Conservation (phyloP, 2,329 filamentous ascomycete genomes). For the Diaporthe vexans region DNA sequence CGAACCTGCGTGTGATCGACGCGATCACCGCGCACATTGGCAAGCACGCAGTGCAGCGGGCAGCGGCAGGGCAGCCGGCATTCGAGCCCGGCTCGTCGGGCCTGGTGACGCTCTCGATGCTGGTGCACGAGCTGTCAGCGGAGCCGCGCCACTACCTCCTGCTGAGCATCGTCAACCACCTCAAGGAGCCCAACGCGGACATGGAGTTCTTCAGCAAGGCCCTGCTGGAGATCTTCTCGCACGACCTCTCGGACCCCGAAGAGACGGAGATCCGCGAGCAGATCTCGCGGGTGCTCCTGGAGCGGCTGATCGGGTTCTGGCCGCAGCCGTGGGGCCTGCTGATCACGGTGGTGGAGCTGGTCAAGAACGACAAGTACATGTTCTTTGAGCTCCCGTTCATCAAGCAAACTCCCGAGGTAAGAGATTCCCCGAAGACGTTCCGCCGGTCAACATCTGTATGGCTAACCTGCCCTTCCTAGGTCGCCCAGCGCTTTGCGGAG, state of each 20-base stretch:
- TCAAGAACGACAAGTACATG: conserved; percentile 90
- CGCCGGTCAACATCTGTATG: too few species aligned
- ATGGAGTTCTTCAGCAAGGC: conserved; percentile 94
- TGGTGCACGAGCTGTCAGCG: conserved; percentile 80
- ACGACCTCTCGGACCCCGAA: conserved; percentile 79
- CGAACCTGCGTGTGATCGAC: conserved; percentile 81
- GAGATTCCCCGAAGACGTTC: conserved; percentile 39
- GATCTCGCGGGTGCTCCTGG: conserved; percentile 88
- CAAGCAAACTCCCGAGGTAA: conserved; percentile 88
- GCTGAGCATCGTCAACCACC: conserved; percentile 88
- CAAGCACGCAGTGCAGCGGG: conserved; percentile 75
- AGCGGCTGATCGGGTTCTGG: conserved; percentile 88
- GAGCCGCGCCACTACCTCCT: conserved; percentile 89
- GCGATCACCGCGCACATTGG: conserved; percentile 88
- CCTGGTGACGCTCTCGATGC: conserved; percentile 79
- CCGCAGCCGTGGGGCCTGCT: conserved; percentile 97
- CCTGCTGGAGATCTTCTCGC: conserved; percentile 86
- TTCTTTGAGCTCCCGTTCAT: conserved; percentile 96
- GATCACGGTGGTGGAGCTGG: conserved; percentile 87
- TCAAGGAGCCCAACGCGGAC: conserved; percentile 89
- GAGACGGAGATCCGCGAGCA: conserved; percentile 89
- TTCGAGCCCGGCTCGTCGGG: conserved; percentile 78
- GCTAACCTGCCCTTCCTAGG: background rate
- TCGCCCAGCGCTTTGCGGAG: conserved; percentile 33
- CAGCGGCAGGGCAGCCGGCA: conserved; percentile 71